Evolutionary conservation across 1,284 basidiomycete genomes (phyloP).

Genomic region (Trichosporon coremiiforme): DNA sequence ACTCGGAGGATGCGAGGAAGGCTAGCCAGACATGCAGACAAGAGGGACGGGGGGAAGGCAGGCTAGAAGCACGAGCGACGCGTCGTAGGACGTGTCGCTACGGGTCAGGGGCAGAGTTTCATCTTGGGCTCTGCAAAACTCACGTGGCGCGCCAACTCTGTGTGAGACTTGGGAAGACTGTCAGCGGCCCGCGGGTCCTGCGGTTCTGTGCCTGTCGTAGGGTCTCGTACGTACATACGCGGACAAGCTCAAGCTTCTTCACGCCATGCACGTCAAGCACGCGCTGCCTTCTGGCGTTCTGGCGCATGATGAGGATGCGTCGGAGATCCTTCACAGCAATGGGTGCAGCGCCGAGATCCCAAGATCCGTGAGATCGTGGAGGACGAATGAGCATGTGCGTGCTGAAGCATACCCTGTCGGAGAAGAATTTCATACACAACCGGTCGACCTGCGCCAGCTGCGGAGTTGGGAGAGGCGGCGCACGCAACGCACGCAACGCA

Average conservation of each 20-base stretch:
- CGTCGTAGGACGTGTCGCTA: slow-evolving; percentile 2
- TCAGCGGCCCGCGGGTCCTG: neutral
- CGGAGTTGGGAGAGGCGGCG: too few relatives aligned
- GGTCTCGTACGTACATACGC: neutral
- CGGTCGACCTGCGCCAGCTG: neutral
- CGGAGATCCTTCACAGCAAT: neutral
- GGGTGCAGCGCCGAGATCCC: neutral
- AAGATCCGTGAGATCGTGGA: too few relatives aligned
- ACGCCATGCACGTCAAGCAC: too few relatives aligned
- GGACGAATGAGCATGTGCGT: too few relatives aligned
- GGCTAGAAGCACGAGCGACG: neutral
- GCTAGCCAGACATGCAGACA: neutral
- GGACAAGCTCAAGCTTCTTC: slow-evolving; percentile 4
- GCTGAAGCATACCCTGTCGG: neutral
- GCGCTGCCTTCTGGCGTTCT: neutral
- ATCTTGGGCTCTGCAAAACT: neutral
- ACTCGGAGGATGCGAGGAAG: neutral
- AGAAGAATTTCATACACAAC: neutral
- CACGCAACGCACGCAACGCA: too few relatives aligned
- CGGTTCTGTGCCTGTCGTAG: neutral
- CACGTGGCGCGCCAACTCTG: neutral
- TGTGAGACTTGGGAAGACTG: too few relatives aligned
- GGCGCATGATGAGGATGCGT: neutral
- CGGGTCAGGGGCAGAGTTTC: neutral
- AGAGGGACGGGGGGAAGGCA: neutral